Base-by-base conservation (phyloP, 108 stramenopile genomes). In the Stephanodiscus triporus region DNA sequence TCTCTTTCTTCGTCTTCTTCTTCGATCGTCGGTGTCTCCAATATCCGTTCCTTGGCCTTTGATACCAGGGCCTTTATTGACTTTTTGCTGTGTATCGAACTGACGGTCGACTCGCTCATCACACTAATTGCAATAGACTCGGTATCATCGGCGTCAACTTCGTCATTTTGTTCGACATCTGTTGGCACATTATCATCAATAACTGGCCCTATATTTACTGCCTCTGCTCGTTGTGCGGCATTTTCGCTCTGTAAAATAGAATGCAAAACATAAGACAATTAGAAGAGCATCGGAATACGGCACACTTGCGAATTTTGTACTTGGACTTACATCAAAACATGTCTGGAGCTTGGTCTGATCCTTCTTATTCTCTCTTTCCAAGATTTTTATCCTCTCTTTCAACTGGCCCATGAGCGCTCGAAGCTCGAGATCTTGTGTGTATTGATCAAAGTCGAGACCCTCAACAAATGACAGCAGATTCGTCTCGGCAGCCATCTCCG, bases 371-470 rank as follows among this genome's bases (percentile, higher is more conserved):
- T 85, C 82, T n/a, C 45, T 48, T 63, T 85, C 62, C 13, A 87
- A 67, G 30, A 38, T 71, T 30, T 74, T 67, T 29, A 87, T 85
- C 9, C 86, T 64, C 17, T 83, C 66, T 32, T 72, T 76, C 32
- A 87, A 78, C 58, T 87, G 73, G 3, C 66, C 51, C 22, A 87
- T 76, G 6, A 87, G 68, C 23, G 73, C 72, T 53, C 75, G 67
- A 4, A 95, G 73, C 58, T 95, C 95, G 26, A 92, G 61, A 23
- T 95, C 95, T 43, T 88, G 72, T 49, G 87, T 69, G 72, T 90
- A 94, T 66, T 86, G 81, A 23, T 91, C 95, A 82, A 87, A 92
- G 70, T 92, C 86, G 2, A 95, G 77, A 8, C 68, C 78, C n/a
- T 85, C 70, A 14, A 90, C 91, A 70, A 93, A 95, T 32, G 76